Evolutionary conservation across 768 basidiomycete species (phyloP).

Genomic region (Mycena olivaceomarginata): DNA sequence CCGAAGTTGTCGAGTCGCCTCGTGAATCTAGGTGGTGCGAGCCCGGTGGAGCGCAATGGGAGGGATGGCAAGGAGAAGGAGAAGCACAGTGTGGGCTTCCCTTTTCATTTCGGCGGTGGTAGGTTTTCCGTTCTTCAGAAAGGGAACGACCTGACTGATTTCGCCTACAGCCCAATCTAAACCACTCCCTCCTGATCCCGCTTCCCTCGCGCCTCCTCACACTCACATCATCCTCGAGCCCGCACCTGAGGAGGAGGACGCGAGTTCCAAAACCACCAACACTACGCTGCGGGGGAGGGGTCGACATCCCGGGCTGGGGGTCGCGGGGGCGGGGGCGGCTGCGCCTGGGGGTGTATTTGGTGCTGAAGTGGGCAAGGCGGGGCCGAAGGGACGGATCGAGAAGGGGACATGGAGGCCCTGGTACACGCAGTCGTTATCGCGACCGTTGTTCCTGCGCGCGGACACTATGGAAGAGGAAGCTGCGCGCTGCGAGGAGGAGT

Average conservation of each 20-base stretch:
- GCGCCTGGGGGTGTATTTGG: no score
- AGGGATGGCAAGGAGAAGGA: constrained; percentile 37
- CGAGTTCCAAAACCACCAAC: no score
- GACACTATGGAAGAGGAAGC: no score
- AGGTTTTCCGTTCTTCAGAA: background rate
- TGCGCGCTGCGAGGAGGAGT: no score
- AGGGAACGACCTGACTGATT: background rate
- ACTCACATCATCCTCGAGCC: constrained; percentile 41
- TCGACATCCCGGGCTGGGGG: constrained; percentile 64
- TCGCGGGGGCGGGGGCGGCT: constrained; percentile 37
- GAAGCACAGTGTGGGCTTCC: constrained; percentile 23
- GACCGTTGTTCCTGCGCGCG: no score
- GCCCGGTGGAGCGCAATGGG: constrained; percentile 70
- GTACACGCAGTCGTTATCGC: no score
- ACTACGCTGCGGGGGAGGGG: constrained; percentile 82
- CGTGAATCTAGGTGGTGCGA: constrained; percentile 58
- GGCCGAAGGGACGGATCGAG: no score
- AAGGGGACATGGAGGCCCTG: no score
- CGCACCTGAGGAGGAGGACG: background rate
- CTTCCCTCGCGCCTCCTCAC: background rate
- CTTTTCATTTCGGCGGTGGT: constrained; percentile 33
- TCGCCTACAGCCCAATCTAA: constrained; percentile 12
- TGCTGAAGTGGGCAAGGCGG: no score
- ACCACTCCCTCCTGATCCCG: constrained; percentile 14
- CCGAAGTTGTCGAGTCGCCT: constrained; percentile 84